These are phyloP conservation scores for Amylostereum areolatum DNA, from an alignment of 1,284 basidiomycete genomes.

Conservation along the genomic window DNA sequence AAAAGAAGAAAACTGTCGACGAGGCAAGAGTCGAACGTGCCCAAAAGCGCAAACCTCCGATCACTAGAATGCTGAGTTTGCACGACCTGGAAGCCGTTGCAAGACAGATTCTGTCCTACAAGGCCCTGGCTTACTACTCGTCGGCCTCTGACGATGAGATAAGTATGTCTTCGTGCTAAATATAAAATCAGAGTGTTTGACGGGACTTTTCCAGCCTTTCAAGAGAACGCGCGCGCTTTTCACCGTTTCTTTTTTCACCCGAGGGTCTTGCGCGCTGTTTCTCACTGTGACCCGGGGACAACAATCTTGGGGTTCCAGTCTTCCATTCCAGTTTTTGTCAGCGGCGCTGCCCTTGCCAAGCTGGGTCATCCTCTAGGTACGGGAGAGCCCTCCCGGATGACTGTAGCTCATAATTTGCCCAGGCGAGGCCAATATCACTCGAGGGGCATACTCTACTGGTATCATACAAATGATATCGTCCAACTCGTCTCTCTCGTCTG, in stretches of 20 bases:
- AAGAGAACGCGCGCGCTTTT: constrained; percentile 71
- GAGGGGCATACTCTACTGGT: constrained; percentile 61
- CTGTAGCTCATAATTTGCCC: background rate
- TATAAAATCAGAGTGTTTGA: background rate
- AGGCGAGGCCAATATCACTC: constrained; percentile 83
- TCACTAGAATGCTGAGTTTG: constrained; percentile 65
- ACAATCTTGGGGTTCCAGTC: constrained; percentile 71
- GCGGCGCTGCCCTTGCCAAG: constrained; percentile 84
- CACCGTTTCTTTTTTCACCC: constrained; percentile 79
- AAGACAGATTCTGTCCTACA: constrained; percentile 60
- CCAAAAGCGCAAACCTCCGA: constrained; percentile 53
- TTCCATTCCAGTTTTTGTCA: constrained; percentile 81
- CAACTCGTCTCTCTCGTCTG: constrained; percentile 77
- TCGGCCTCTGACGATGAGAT: constrained; percentile 80
- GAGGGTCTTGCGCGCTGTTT: constrained; percentile 70
- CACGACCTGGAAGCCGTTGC: constrained; percentile 74
- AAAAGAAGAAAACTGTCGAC: constrained; percentile 56
- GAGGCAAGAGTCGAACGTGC: constrained; percentile 64
- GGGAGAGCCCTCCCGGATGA: background rate
- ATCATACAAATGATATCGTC: constrained; percentile 89
- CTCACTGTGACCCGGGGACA: constrained; percentile 67
- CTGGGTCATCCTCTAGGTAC: constrained; percentile 77
- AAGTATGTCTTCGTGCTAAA: constrained; percentile 38
- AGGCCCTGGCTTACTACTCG: constrained; percentile 77
- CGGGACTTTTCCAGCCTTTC: constrained; percentile 34